Evolutionary conservation across 1,139 yeast species (phyloP).

Genomic region (Candida sojae): DNA sequence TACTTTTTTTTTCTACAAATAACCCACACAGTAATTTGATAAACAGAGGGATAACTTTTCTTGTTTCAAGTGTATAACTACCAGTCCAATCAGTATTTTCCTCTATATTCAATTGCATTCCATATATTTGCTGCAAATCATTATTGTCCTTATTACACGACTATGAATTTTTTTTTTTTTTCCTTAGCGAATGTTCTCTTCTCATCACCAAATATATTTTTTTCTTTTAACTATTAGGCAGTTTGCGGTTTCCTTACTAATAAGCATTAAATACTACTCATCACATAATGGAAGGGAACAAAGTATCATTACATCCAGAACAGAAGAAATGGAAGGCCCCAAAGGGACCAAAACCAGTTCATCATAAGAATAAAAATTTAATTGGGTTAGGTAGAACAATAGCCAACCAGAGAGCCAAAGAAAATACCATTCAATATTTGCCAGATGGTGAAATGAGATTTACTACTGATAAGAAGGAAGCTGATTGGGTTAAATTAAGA

Average conservation of each 20-base stretch:
- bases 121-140: slow-evolving; percentile 3
- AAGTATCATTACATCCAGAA: slow-evolving; percentile 49
- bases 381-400: slow-evolving; percentile 87
- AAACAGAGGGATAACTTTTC: not conserved
- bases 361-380: slow-evolving; percentile 76
- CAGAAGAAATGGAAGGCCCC: slow-evolving; percentile 63
- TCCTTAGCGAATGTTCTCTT: not conserved
- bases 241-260: no score
- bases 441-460: slow-evolving; percentile 89
- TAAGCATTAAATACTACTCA: not conserved
- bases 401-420: slow-evolving; percentile 70
- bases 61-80: not conserved
- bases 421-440: slow-evolving; percentile 66
- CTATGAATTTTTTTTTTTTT: not conserved
- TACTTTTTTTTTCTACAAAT: not conserved
- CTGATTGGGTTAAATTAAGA: slow-evolving; percentile 84
- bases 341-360: slow-evolving; percentile 89
- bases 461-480: slow-evolving; percentile 81
- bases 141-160: not conserved
- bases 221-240: not conserved
- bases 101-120: not conserved
- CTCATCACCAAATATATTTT: slow-evolving; percentile 4
- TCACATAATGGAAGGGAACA: slow-evolving; percentile 29
- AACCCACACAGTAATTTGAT: no score
- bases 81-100: not conserved